phyloP scores from a whole-genome alignment of 1,284 basidiomycete genomes.

The Ganoderma meredithae region DNA sequence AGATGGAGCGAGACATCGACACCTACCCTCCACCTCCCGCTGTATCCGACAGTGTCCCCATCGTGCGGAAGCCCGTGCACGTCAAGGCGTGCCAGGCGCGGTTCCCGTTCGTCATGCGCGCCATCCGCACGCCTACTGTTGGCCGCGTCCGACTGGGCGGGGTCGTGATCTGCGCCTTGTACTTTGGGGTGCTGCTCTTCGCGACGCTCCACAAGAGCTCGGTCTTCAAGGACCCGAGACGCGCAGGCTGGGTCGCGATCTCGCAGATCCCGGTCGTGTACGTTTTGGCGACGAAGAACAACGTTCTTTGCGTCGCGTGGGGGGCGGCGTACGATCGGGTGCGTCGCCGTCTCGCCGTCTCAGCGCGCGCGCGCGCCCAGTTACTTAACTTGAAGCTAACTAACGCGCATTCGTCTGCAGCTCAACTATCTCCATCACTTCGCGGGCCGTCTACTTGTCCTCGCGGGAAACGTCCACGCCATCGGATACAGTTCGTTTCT shows the following conservation, averaged over 20 bases:
- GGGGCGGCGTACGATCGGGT: conserved; percentile 81
- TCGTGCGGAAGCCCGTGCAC: background rate
- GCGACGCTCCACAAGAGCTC: conserved; percentile 59
- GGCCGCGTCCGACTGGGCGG: conserved; percentile 60
- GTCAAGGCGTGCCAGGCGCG: conserved; percentile 11
- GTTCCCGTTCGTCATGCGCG: conserved; percentile 8
- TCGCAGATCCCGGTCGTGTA: conserved; percentile 79
- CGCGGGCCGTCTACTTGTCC: conserved; percentile 66
- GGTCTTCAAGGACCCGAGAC: conserved; percentile 57
- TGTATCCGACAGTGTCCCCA: background rate
- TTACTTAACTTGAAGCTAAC: too few species aligned
- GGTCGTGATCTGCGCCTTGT: conserved; percentile 53
- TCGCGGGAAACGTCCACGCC: conserved; percentile 72
- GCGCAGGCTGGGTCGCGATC: conserved; percentile 68
- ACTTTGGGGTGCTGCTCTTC: conserved; percentile 56
- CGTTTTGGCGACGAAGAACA: conserved; percentile 79
- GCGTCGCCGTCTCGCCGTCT: conserved; percentile 25
- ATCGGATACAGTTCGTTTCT: conserved; percentile 64
- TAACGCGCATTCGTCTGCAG: conserved; percentile 76
- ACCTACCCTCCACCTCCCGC: background rate
- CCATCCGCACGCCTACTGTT: conserved; percentile 42
- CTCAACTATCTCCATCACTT: conserved; percentile 84
- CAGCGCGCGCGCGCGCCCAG: too few species aligned
- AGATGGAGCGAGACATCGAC: background rate
- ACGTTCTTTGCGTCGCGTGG: conserved; percentile 65